Base-by-base conservation (phyloP, 1,139 yeast species). In the Taphrina sp. region DNA sequence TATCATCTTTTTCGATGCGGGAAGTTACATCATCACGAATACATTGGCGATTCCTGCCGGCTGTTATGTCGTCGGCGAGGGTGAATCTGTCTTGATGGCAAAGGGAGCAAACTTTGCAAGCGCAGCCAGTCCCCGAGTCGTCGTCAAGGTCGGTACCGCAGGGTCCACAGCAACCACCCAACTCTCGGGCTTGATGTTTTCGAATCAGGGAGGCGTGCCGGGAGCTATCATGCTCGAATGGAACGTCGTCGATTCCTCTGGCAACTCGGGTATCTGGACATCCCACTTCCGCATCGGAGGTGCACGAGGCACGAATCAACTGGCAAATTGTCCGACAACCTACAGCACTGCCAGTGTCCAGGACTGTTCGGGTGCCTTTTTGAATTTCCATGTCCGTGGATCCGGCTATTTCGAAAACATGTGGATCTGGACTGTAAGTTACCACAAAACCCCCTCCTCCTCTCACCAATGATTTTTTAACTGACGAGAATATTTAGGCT, bases 381-480 rank as follows among this genome's bases (percentile, higher is more conserved):
- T 58, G 37, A 38, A 36, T 5, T 41, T 58, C 26, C 60, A 58
- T 36, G 23, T 58, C 17, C 45, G 46, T 23, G 59, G 59, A 3
- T 47, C 56, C 14, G 46, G 53, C 14, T 58, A 58, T 34, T 36
- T 56, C 24, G 60, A 58, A 31, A 54, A 58, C 43, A 51, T 58
- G 57, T 58, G 60, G 60, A 49, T 53, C 16, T 56, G 59, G 60
- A 58, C 59, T 16, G 60, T 59, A 7, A 58, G 56, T 43, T 59
- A 58, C 24, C 46, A 47, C 12, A 33, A 45, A 2, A 57, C 51
- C 44, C 44, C 35, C 16, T 26, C 39, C 14, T n/a, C 49, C 16
- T 37, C 29, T n/a, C 43, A 51, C 16, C 43, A 38, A 10, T 56
- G 31, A 12, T n/a, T n/a, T n/a, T n/a, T n/a, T n/a, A n/a, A n/a